A percentile compares a stretch with the other conserved stretches of the same genome.
Evolutionary conservation across 2,329 filamentous ascomycete species (phyloP).

Genomic region (Mariannaea sp.): DNA sequence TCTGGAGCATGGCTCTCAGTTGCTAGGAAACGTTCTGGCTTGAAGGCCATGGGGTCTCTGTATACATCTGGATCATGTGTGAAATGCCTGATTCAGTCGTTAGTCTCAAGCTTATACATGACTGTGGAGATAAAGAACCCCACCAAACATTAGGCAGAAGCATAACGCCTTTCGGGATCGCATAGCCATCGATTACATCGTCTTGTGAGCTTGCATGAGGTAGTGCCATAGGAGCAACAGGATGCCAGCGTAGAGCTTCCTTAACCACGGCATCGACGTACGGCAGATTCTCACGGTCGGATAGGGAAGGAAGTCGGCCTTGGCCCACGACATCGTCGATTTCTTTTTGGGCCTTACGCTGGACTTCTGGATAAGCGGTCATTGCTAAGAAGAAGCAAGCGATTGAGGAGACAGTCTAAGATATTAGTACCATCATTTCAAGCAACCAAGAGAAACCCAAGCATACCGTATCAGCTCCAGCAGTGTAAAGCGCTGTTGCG

Average conservation of each 20-base stretch:
- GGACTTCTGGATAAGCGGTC: constrained; percentile 18
- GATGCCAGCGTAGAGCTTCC: constrained; percentile 38
- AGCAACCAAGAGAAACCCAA: background rate
- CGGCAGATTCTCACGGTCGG: constrained; percentile 33
- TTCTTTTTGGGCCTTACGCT: constrained; percentile 26
- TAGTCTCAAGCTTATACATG: too few relatives aligned
- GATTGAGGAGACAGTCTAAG: constrained; percentile 25
- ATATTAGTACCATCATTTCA: background rate
- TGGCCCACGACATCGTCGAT: constrained; percentile 34
- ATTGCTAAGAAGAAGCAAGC: constrained; percentile 28
- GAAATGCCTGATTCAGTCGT: constrained; percentile 16
- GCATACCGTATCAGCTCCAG: constrained; percentile 29
- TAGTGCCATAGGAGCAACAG: constrained; percentile 42
- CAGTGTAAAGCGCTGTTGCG: constrained; percentile 27
- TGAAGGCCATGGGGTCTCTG: constrained; percentile 19
- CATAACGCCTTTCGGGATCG: constrained; percentile 31
- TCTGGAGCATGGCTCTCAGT: constrained; percentile 25
- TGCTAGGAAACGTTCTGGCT: constrained; percentile 26
- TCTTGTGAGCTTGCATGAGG: constrained; percentile 44
- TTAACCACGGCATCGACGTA: constrained; percentile 39
- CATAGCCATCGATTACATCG: constrained; percentile 28
- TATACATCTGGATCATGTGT: constrained; percentile 26
- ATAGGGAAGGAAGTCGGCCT: constrained; percentile 30
- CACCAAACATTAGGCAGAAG: constrained; percentile 30
- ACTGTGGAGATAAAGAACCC: too few relatives aligned